Evolutionary conservation across 805 yeast species (phyloP).

Genomic region (Myxozyma melibiosi): DNA sequence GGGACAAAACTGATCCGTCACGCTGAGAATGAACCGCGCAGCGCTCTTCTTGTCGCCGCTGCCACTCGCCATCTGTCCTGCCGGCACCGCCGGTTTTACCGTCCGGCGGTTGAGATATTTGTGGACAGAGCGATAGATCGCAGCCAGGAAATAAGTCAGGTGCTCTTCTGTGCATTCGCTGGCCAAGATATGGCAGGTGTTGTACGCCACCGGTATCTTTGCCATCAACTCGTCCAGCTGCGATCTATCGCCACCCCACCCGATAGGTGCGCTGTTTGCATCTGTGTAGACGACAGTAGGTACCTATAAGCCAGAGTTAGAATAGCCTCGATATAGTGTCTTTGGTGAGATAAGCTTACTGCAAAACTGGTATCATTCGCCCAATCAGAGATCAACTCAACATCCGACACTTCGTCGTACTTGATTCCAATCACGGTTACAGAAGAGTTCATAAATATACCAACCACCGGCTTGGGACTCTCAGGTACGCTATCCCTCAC

Average conservation of each 20-base stretch:
- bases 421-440: conserved; percentile 19
- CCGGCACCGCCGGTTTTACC: too few relatives aligned
- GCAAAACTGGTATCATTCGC: conserved; percentile 10
- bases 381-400: conserved; percentile 14
- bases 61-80: too few relatives aligned
- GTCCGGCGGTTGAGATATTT: too few relatives aligned
- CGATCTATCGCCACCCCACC: conserved; percentile 18
- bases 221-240: neutral
- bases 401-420: conserved; percentile 2
- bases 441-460: conserved; percentile 11
- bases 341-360: conserved; percentile 1
- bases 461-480: conserved; percentile 2
- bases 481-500: neutral
- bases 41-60: too few relatives aligned
- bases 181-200: neutral
- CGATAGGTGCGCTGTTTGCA: neutral
- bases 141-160: neutral
- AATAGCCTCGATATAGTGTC: neutral
- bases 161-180: conserved; percentile 1
- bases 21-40: neutral
- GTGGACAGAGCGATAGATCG: neutral
- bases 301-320: conserved; percentile 4
- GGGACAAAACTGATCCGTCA: conserved; percentile 1
- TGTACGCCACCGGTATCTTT: neutral
- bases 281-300: conserved; percentile 21